phyloP scores from a whole-genome alignment of 495 filamentous ascomycete species.

The Cercophora newfieldiana region DNA sequence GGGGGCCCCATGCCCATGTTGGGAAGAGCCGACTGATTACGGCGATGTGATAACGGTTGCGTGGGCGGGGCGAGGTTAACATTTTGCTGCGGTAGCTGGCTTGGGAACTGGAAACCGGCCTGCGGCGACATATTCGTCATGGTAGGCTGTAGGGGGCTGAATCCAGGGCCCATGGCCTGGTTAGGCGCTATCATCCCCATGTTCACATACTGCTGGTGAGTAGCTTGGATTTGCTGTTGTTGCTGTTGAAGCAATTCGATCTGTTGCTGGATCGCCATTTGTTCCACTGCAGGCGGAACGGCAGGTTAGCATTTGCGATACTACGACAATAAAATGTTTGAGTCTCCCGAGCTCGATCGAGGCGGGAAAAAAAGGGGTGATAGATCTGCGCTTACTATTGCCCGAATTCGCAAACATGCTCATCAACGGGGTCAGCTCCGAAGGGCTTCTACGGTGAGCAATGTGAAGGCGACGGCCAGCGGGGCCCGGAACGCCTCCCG shows the following conservation, averaged over 20 bases:
- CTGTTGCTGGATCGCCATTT: slow-evolving; percentile 97
- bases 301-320: slow-evolving; percentile 29
- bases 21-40: slow-evolving; percentile 95
- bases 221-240: slow-evolving; percentile 94
- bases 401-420: slow-evolving; percentile 71
- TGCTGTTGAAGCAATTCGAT: slow-evolving; percentile 97
- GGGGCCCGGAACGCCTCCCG: slow-evolving; percentile 73
- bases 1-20: slow-evolving; percentile 93
- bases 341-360: background rate
- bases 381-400: slow-evolving; percentile 45
- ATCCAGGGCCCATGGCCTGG: slow-evolving; percentile 71
- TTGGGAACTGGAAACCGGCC: slow-evolving; percentile 87
- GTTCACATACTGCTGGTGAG: slow-evolving; percentile 95
- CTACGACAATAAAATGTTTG: background rate
- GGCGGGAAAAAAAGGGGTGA: background rate
- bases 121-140: slow-evolving; percentile 82
- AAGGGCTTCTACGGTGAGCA: slow-evolving; percentile 94
- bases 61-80: slow-evolving; percentile 73
- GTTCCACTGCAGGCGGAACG: slow-evolving; percentile 71
- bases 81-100: slow-evolving; percentile 72
- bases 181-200: slow-evolving; percentile 89
- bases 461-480: slow-evolving; percentile 92
- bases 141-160: slow-evolving; percentile 63
- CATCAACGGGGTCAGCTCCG: slow-evolving; percentile 96
- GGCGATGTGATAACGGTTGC: slow-evolving; percentile 82